A percentile compares a stretch with the other conserved stretches of the same genome.
These are phyloP conservation scores for Penicillium ucsense DNA, from an alignment of 495 filamentous ascomycete genomes.

Conservation along the genomic window DNA sequence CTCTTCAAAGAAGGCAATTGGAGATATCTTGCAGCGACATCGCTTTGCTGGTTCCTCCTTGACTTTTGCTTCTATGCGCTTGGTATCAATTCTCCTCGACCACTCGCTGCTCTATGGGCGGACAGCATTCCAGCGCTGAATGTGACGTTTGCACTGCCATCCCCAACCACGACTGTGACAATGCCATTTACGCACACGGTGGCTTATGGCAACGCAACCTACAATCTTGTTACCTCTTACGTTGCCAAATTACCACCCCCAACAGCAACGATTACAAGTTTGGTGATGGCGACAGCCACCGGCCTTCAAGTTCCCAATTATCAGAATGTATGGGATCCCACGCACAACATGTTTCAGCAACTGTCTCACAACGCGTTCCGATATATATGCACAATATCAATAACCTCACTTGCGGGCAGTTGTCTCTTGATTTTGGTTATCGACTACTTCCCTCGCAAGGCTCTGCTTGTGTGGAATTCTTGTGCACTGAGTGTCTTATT, in stretches of 20 bases:
- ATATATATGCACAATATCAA: conserved; percentile 19
- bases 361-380: conserved; percentile 14
- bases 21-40: conserved; percentile 28
- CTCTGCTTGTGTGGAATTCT: not conserved
- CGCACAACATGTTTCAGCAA: conserved; percentile 11
- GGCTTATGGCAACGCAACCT: not conserved
- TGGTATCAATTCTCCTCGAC: conserved; percentile 25
- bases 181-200: not conserved
- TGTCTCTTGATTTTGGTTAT: conserved; percentile 10
- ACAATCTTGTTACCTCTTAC: conserved; percentile 10
- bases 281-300: conserved; percentile 1
- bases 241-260: conserved; percentile 6
- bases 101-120: conserved; percentile 3
- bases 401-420: conserved; percentile 12
- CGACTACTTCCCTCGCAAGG: conserved; percentile 2
- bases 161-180: conserved; percentile 1
- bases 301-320: conserved; percentile 3
- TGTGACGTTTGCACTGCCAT: not conserved
- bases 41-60: conserved; percentile 27
- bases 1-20: conserved; percentile 22
- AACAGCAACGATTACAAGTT: conserved; percentile 1
- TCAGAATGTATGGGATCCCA: conserved; percentile 2
- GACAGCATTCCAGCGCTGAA: not conserved
- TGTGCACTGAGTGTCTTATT: not conserved
- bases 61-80: conserved; percentile 37